A percentile compares a stretch with the other conserved stretches of the same genome.
Conservation (phyloP, 2,329 filamentous ascomycete genomes). For the Saccharata proteae region DNA sequence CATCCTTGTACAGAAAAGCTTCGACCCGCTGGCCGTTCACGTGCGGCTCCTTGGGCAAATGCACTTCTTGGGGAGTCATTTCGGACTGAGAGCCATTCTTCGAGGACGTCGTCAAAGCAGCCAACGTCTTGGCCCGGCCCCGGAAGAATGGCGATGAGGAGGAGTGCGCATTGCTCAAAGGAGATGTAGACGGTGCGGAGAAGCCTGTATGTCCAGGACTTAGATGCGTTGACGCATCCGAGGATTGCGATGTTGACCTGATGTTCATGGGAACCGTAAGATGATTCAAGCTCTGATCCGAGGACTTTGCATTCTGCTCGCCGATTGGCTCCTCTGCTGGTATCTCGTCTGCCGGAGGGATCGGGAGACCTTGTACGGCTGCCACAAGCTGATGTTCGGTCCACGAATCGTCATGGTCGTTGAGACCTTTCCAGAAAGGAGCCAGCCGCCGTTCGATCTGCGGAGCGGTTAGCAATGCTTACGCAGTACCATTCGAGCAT, state of each 20-base stretch:
- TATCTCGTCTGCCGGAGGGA: slow-evolving; percentile 74
- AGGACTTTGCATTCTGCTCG: slow-evolving; percentile 34
- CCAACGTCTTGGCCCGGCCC: slow-evolving; percentile 77
- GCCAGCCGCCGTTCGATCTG: slow-evolving; percentile 88
- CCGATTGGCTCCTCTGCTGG: slow-evolving; percentile 49
- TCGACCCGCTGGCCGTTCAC: slow-evolving; percentile 93
- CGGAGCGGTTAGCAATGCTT: slow-evolving; percentile 8
- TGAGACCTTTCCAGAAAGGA: slow-evolving; percentile 88
- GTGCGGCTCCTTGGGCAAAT: slow-evolving; percentile 68
- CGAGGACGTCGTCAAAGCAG: slow-evolving; percentile 65
- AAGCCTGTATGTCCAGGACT: slow-evolving; percentile 52
- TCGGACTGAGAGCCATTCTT: slow-evolving; percentile 63
- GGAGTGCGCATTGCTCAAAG: slow-evolving; percentile 36
- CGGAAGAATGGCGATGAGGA: slow-evolving; percentile 51
- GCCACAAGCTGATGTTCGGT: slow-evolving; percentile 92
- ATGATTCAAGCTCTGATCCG: slow-evolving; percentile 52
- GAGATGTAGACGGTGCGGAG: slow-evolving; percentile 45
- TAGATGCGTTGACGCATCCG: slow-evolving; percentile 50
- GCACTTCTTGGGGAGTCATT: slow-evolving; percentile 63
- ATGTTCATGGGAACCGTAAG: slow-evolving; percentile 70
- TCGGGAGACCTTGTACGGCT: slow-evolving; percentile 68
- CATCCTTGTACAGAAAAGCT: slow-evolving; percentile 85
- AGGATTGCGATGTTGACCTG: slow-evolving; percentile 66
- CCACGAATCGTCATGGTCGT: slow-evolving; percentile 82
- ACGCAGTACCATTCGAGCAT: not conserved